Evolutionary conservation across 495 filamentous ascomycete genomes (phyloP).

Genomic region (Aspergillus sparsus): DNA sequence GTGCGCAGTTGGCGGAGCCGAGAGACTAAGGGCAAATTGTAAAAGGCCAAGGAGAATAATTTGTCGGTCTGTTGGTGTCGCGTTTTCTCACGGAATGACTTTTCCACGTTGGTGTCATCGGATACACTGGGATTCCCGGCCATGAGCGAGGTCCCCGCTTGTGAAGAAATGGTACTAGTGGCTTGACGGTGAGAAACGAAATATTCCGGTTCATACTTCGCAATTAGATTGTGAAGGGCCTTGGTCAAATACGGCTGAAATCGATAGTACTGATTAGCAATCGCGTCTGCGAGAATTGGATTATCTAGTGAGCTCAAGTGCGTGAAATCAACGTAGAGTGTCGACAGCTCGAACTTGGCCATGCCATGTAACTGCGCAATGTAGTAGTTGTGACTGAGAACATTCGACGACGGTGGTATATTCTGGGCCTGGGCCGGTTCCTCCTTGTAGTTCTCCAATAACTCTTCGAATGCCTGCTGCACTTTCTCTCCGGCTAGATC

Average conservation of each 20-base stretch:
- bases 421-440: slow-evolving; percentile 67
- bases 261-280: slow-evolving; percentile 89
- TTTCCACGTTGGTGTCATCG: slow-evolving; percentile 49
- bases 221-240: slow-evolving; percentile 88
- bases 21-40: slow-evolving; percentile 93
- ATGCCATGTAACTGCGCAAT: slow-evolving; percentile 93
- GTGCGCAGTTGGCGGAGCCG: slow-evolving; percentile 87
- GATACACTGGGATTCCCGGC: slow-evolving; percentile 61
- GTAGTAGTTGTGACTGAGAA: slow-evolving; percentile 90
- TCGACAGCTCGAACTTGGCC: slow-evolving; percentile 82
- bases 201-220: slow-evolving; percentile 91
- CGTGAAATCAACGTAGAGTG: slow-evolving; percentile 93
- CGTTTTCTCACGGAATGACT: slow-evolving; percentile 57
- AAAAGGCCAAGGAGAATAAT: slow-evolving; percentile 91
- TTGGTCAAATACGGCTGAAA: slow-evolving; percentile 91
- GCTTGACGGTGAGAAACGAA: slow-evolving; percentile 87
- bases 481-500: slow-evolving; percentile 85
- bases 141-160: slow-evolving; percentile 66
- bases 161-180: slow-evolving; percentile 58
- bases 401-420: slow-evolving; percentile 71
- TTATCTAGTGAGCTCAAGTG: slow-evolving; percentile 73
- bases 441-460: slow-evolving; percentile 84
- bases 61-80: slow-evolving; percentile 97
- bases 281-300: slow-evolving; percentile 76
- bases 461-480: slow-evolving; percentile 80